Evolutionary conservation across 768 basidiomycete genomes (phyloP).

Genomic region (Terana coerulea): DNA sequence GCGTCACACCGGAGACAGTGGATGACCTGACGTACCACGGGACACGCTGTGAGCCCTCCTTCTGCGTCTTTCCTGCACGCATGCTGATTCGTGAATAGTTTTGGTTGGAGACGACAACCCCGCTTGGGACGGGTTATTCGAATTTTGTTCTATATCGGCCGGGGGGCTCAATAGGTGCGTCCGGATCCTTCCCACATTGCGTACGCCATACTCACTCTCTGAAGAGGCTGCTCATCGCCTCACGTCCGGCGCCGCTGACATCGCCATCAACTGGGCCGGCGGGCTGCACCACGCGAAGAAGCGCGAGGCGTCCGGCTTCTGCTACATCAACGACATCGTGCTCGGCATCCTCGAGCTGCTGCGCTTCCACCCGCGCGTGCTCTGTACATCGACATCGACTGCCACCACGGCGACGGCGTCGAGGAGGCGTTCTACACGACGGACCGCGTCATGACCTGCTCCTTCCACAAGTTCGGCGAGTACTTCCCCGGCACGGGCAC

Average conservation of each 20-base stretch:
- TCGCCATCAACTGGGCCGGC: conserved; percentile 96
- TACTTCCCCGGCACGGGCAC: conserved; percentile 90
- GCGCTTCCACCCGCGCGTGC: conserved; percentile 77
- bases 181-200: neutral
- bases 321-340: conserved; percentile 98
- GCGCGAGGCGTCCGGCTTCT: conserved; percentile 95
- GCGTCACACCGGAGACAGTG: conserved; percentile 88
- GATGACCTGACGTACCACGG: conserved; percentile 84
- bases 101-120: conserved; percentile 92
- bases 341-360: conserved; percentile 91
- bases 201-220: neutral
- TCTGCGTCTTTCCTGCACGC: neutral
- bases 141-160: conserved; percentile 95
- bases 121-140: conserved; percentile 93
- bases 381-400: conserved; percentile 96
- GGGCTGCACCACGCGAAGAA: conserved; percentile 99
- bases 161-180: conserved; percentile 89
- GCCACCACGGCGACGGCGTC: conserved; percentile 97
- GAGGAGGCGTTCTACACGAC: conserved; percentile 99
- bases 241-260: conserved; percentile 72
- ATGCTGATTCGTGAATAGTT: too few relatives aligned
- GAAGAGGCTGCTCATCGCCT: conserved; percentile 79
- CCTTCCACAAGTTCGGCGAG: conserved; percentile 97
- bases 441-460: conserved; percentile 95
- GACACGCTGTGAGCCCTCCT: conserved; percentile 71